Base-by-base conservation (phyloP, 805 yeast genomes). In the Candida pseudoglaebosa region DNA sequence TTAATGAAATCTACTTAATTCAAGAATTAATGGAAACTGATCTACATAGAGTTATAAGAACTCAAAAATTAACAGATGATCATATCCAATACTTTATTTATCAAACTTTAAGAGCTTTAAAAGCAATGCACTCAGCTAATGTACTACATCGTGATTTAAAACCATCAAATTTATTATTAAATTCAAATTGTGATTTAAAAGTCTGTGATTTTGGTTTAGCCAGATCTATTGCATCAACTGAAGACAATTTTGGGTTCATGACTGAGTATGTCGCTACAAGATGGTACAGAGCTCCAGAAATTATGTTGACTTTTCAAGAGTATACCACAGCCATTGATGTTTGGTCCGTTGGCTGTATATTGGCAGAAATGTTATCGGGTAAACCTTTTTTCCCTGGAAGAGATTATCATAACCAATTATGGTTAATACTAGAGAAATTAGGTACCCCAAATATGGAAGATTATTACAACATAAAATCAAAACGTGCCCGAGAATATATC, bases 261-360 rank as follows among this genome's bases (percentile, higher is more conserved):
- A 91, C 98, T 2, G 98, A 91, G 61, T 91, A 91, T 57, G 98
- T 91, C 32, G 98, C 98, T 7, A 91, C 98, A 3, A 71, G 98
- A 48, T 91, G 98, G 97, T 91, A 91, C 61, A 72, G 98, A 40
- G 98, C 98, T 0, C 98, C 98, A 0, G 98, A 91, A 53, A 89
- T 91, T 57, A 91, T 91, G 98, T 73, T 91, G 36, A 88, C 96
- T 10, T 88, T 90, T 52, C 91, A 89, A 46, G 87, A 84, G 53
- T 91, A 91, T 65, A 85, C 96, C 18, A 85, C 91, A 28, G 96
- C 96, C 24, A 91, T 91, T 54, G 98, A 91, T 62, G 80, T 91
- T 22, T 91, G 98, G 98, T 84, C 95, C 2, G 95, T 89, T 16
- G 98, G 98, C 4, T 91, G 98, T 62, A 91, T 91, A 28, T 67